Percentiles rank a stretch among this genome's conserved stretches.
phyloP scores from a whole-genome alignment of 331 rosid species.

The Quercus tomentella region DNA sequence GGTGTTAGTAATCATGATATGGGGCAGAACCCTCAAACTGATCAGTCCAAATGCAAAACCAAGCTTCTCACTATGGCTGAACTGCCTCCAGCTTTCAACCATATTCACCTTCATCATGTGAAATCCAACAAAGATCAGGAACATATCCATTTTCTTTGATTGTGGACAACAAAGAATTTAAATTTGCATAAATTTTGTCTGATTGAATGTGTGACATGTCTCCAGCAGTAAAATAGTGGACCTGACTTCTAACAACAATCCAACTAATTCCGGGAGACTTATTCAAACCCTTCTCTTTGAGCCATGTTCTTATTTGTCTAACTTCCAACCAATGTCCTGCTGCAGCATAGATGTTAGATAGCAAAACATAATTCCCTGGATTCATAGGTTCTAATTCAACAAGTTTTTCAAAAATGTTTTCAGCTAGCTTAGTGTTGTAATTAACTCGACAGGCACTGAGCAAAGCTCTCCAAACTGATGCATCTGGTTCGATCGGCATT shows the following conservation, averaged over 20 bases:
- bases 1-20: neutral
- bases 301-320: slow-evolving; percentile 27
- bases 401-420: slow-evolving; percentile 32
- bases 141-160: slow-evolving; percentile 31
- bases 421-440: slow-evolving; percentile 22
- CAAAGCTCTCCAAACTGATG: slow-evolving; percentile 52
- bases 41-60: neutral
- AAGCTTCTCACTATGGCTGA: neutral
- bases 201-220: slow-evolving; percentile 36
- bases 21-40: neutral
- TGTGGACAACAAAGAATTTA: slow-evolving; percentile 26
- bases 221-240: slow-evolving; percentile 30
- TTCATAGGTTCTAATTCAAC: slow-evolving; percentile 43
- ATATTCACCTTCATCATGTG: slow-evolving; percentile 17
- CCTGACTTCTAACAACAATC: slow-evolving; percentile 36
- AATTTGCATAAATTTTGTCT: slow-evolving; percentile 28
- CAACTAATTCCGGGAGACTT: slow-evolving; percentile 44
- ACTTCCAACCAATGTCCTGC: slow-evolving; percentile 40
- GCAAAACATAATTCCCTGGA: slow-evolving; percentile 38
- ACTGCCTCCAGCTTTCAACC: neutral
- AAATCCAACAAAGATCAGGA: slow-evolving; percentile 19
- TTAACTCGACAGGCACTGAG: slow-evolving; percentile 39
- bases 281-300: slow-evolving; percentile 33
- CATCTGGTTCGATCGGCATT: slow-evolving; percentile 37
- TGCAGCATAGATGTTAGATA: slow-evolving; percentile 45